These are phyloP conservation scores for Patellifolia procumbens DNA, from an alignment of 179 eudicot species.

Conservation along the genomic window DNA sequence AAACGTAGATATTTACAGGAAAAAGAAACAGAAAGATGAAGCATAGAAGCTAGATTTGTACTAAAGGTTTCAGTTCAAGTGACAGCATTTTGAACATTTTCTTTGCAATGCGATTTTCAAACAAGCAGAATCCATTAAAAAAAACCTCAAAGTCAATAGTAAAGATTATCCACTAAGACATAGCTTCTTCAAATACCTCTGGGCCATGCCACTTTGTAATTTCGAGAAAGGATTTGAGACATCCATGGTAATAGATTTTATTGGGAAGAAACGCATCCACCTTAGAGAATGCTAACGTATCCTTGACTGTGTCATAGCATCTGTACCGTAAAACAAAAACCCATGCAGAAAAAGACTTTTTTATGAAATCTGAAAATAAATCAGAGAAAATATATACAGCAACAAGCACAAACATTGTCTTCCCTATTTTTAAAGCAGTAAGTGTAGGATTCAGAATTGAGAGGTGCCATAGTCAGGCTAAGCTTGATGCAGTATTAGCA, in stretches of 20 bases:
- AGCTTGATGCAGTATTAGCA: not conserved
- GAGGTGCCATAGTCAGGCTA: not conserved
- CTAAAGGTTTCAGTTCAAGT: not conserved
- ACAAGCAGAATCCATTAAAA: conserved; percentile 6
- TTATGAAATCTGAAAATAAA: not conserved
- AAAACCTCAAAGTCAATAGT: not conserved
- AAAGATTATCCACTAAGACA: not conserved
- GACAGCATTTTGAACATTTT: not conserved
- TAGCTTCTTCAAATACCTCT: conserved; percentile 52
- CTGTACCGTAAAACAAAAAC: conserved; percentile 36
- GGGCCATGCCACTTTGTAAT: conserved; percentile 98
- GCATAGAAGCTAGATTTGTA: not conserved
- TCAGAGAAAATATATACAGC: not conserved
- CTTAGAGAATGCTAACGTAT: conserved; percentile 83
- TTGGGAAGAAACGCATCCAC: conserved; percentile 91
- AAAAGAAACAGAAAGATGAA: not conserved
- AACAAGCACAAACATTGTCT: not conserved
- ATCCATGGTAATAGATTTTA: conserved; percentile 87
- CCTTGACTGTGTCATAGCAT: conserved; percentile 83
- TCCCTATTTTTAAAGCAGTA: not conserved
- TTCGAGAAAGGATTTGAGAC: conserved; percentile 87
- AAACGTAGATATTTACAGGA: conserved; percentile 7
- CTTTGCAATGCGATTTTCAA: not conserved
- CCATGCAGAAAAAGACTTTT: not conserved
- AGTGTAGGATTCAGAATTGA: not conserved